Evolutionary conservation across 23 red algal genomes (phyloP).

Genomic region (Agarophyton chilense): DNA sequence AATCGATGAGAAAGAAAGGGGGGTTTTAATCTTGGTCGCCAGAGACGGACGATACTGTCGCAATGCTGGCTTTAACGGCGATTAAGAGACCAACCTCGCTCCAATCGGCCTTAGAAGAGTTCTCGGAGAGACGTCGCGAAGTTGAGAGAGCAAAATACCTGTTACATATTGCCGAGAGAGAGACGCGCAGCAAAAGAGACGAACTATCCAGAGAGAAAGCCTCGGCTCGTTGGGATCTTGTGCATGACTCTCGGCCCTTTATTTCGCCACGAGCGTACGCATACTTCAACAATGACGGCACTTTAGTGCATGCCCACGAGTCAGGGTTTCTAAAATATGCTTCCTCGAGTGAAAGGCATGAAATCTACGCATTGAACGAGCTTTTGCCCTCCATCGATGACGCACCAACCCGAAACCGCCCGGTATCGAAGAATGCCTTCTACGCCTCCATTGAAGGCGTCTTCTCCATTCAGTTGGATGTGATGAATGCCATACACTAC

Average conservation of each 20-base stretch:
- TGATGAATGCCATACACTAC: constrained; percentile 9
- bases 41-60: too few species aligned
- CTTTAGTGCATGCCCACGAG: neutral
- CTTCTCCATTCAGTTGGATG: neutral
- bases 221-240: neutral
- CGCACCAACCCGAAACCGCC: neutral
- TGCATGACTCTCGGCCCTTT: neutral
- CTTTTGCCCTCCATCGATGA: neutral
- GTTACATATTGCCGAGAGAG: too few species aligned
- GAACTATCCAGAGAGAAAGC: too few species aligned
- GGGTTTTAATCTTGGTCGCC: too few species aligned
- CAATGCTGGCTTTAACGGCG: too few species aligned
- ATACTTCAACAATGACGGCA: neutral
- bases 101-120: too few species aligned
- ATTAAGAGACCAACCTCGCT: too few species aligned
- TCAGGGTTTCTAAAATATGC: neutral
- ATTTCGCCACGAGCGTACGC: neutral
- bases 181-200: too few species aligned
- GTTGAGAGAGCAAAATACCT: too few species aligned
- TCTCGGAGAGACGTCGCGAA: too few species aligned
- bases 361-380: neutral
- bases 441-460: neutral
- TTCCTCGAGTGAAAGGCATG: neutral
- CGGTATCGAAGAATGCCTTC: neutral
- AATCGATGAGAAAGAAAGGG: too few species aligned